phyloP scores from a whole-genome alignment of 2,329 filamentous ascomycete genomes.

The Hypoxylon sp. region DNA sequence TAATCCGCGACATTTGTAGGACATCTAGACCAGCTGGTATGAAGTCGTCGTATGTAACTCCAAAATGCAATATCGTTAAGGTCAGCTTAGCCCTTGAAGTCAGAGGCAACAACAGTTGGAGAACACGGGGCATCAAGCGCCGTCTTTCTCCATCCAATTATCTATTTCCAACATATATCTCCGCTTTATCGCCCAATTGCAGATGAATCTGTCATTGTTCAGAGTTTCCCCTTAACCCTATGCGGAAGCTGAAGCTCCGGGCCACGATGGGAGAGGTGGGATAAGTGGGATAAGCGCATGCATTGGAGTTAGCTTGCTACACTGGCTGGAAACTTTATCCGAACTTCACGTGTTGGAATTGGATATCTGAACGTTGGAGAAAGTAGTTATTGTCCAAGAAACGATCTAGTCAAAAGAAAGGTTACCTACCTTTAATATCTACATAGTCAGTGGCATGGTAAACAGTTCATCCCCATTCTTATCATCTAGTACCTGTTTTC shows the following conservation, averaged over 20 bases:
- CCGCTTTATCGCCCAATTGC: constrained; percentile 27
- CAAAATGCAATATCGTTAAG: constrained; percentile 1
- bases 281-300: neutral
- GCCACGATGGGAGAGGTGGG: constrained; percentile 23
- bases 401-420: neutral
- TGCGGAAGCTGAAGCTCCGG: constrained; percentile 35
- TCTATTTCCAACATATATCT: constrained; percentile 7
- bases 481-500: neutral
- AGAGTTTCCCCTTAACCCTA: constrained; percentile 18
- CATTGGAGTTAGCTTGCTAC: constrained; percentile 38
- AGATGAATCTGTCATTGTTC: constrained; percentile 16
- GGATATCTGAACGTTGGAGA: neutral
- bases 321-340: constrained; percentile 37
- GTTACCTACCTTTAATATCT: neutral
- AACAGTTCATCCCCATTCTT: neutral
- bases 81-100: constrained; percentile 8
- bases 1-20: neutral
- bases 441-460: too few species aligned
- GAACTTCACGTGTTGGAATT: constrained; percentile 20
- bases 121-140: constrained; percentile 38
- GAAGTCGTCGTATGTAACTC: neutral
- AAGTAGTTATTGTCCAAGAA: constrained; percentile 6
- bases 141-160: constrained; percentile 28
- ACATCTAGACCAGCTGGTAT: neutral
- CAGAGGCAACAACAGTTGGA: constrained; percentile 30